These are phyloP conservation scores for Astrocystis sublimbata DNA, from an alignment of 495 filamentous ascomycete species.

Conservation along the genomic window DNA sequence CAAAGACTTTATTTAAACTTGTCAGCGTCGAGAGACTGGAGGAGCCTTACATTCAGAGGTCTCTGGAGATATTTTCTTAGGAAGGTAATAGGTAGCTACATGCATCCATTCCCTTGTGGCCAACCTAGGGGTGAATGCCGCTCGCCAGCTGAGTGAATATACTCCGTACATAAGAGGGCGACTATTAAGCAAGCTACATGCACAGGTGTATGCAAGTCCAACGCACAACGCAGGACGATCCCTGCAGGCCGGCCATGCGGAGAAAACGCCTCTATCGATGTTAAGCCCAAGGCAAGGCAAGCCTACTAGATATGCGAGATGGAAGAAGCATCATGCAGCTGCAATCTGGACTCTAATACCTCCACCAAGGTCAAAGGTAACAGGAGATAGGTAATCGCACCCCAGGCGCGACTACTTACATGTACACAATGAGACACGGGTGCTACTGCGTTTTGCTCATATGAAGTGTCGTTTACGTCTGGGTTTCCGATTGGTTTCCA, in stretches of 20 bases:
- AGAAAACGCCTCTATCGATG: constrained; percentile 4
- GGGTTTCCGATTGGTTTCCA: no score
- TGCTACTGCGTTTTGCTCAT: no score
- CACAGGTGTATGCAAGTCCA: background rate
- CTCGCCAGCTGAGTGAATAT: background rate
- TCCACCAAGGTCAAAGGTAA: no score
- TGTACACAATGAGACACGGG: no score
- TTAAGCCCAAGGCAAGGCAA: background rate
- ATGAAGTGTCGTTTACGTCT: no score
- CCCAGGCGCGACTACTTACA: no score
- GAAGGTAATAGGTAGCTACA: no score
- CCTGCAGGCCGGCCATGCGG: background rate
- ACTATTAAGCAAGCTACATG: constrained; percentile 1
- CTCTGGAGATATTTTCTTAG: background rate
- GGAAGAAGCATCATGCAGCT: no score
- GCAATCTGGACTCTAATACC: no score
- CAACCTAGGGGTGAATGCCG: background rate
- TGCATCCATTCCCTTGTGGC: background rate
- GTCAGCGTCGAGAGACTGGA: background rate
- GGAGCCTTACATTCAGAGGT: background rate
- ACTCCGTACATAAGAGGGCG: background rate
- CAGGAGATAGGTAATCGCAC: no score
- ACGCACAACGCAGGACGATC: background rate
- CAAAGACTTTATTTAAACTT: background rate
- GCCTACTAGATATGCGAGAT: background rate